Conservation (phyloP, 495 filamentous ascomycete species). For the Pseudoneurospora amorphoporcata region DNA sequence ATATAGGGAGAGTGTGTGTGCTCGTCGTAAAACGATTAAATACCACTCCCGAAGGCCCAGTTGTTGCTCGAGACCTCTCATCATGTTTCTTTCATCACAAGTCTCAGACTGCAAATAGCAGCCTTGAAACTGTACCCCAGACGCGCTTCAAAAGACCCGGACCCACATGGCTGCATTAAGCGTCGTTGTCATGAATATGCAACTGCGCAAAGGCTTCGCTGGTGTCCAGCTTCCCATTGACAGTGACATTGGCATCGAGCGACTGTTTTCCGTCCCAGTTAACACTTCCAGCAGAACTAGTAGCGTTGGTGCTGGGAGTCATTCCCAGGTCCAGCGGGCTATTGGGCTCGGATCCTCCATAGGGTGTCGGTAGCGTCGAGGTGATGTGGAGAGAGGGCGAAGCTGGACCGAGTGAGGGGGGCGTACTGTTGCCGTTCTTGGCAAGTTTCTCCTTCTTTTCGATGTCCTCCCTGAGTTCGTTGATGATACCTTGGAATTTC, state of each 20-base stretch:
- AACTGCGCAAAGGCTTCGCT: background rate
- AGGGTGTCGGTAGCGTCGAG: constrained; percentile 45
- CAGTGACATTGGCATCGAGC: background rate
- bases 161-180: background rate
- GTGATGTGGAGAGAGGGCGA: constrained; percentile 32
- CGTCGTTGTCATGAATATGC: background rate
- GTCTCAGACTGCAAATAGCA: background rate
- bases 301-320: constrained; percentile 48
- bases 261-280: background rate
- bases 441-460: constrained; percentile 65
- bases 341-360: constrained; percentile 51
- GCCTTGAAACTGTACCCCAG: background rate
- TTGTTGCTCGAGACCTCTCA: background rate
- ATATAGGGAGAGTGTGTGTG: background rate
- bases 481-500: constrained; percentile 58
- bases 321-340: constrained; percentile 48
- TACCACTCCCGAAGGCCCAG: background rate
- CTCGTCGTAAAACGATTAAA: background rate
- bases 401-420: constrained; percentile 9
- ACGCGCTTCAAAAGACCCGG: background rate
- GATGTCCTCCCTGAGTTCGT: constrained; percentile 54
- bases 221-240: background rate
- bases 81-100: background rate
- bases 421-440: constrained; percentile 43
- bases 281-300: background rate